Conservation (phyloP, 345 rosid species). For the Raphanus raphanistrum region DNA sequence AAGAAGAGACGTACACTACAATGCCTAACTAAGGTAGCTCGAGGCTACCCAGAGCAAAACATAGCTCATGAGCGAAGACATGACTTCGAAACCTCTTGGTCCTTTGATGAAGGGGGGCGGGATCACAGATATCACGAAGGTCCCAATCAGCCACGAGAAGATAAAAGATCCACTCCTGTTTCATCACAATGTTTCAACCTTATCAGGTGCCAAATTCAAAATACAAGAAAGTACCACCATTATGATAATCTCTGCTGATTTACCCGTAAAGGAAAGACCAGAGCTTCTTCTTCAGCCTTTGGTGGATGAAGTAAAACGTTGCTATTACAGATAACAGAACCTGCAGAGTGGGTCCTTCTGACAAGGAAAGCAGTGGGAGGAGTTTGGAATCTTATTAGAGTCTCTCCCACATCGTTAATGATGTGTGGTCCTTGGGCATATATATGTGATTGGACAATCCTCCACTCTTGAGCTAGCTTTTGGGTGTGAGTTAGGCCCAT, state of each 20-base stretch:
- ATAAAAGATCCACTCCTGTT: constrained; percentile 79
- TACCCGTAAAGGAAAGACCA: constrained; percentile 83
- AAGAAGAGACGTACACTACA: neutral
- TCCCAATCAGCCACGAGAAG: constrained; percentile 83
- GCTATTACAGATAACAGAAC: constrained; percentile 73
- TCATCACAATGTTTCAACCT: constrained; percentile 12
- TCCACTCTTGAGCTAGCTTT: no score
- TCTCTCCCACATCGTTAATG: no score
- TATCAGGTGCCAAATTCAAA: constrained; percentile 2
- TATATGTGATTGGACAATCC: no score
- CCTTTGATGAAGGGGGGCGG: constrained; percentile 92
- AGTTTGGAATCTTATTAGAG: no score
- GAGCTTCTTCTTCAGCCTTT: constrained; percentile 65
- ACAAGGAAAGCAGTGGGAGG: constrained; percentile 59
- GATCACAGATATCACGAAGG: constrained; percentile 81
- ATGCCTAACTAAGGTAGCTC: constrained; percentile 63
- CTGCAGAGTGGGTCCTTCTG: constrained; percentile 92
- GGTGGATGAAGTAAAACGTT: constrained; percentile 73
- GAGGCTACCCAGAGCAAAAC: constrained; percentile 82
- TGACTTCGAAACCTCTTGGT: constrained; percentile 75
- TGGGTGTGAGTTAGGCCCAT: no score
- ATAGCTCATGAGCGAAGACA: constrained; percentile 73
- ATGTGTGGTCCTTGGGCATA: no score
- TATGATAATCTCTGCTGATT: neutral
- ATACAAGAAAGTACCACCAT: neutral